phyloP scores from a whole-genome alignment of 2,329 filamentous ascomycete species.

The Penicillium occitanis region DNA sequence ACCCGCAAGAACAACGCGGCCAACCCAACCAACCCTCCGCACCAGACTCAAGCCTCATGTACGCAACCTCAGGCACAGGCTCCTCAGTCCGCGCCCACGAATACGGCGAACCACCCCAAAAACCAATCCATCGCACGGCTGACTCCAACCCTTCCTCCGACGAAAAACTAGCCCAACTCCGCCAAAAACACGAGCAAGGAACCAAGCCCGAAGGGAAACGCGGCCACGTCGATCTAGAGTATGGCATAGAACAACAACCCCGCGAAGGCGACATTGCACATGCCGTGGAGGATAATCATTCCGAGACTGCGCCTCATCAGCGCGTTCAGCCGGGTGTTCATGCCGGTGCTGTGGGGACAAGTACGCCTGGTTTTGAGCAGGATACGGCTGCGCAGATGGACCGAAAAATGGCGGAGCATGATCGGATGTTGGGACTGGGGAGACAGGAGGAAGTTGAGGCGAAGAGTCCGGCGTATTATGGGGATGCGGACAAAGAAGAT shows the following conservation, averaged over 20 bases:
- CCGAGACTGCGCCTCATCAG: conserved; percentile 20
- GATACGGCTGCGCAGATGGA: conserved; percentile 37
- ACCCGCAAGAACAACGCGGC: conserved; percentile 24
- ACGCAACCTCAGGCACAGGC: conserved; percentile 7
- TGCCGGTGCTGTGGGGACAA: conserved; percentile 36
- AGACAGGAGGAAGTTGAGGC: conserved; percentile 25
- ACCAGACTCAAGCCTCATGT: conserved; percentile 3
- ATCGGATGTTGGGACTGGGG: conserved; percentile 29
- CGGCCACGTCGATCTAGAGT: conserved; percentile 34
- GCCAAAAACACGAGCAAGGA: conserved; percentile 24
- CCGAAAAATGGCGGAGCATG: conserved; percentile 37
- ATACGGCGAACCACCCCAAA: conserved; percentile 28
- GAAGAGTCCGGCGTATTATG: conserved; percentile 23
- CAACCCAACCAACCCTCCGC: conserved; percentile 8
- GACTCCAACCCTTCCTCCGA: conserved; percentile 33
- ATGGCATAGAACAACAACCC: conserved; percentile 40
- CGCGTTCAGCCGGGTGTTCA: conserved; percentile 37
- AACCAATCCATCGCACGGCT: conserved; percentile 29
- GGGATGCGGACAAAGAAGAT: background rate
- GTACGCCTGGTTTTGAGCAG: conserved; percentile 32
- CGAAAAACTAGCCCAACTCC: conserved; percentile 26
- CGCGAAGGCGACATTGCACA: conserved; percentile 37
- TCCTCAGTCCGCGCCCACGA: background rate
- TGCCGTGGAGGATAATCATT: conserved; percentile 30
- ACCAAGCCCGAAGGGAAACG: conserved; percentile 24